Base-by-base conservation (phyloP, 163 green algal genomes). In the Chlorella variabilis region DNA sequence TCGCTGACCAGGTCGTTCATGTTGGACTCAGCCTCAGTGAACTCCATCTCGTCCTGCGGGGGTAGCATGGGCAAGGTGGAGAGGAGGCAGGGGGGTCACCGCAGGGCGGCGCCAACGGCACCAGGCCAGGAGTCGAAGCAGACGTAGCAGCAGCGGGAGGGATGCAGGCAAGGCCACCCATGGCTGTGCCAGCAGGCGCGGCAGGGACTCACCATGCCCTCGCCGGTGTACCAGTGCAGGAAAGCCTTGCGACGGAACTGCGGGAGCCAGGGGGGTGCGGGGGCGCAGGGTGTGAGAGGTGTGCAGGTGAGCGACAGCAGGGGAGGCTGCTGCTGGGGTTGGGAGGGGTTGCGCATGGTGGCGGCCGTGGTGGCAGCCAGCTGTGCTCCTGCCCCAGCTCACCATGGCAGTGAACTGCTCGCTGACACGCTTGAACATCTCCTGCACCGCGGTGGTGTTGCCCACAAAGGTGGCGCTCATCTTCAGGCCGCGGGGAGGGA, bases 351-450 rank as follows among this genome's bases (percentile, higher is more conserved):
- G 51, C 4, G 15, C 15, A n/a, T 8, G 9, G 21, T 31, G 51
- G 13, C 9, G 9, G 42, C 9, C 9, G 42, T 13, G 9, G n/a
- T n/a, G n/a, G n/a, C n/a, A n/a, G 13, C 51, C 18, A n/a, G 51
- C 51, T 25, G 51, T 25, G 51, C 51, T n/a, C 11, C 15, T 11
- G n/a, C n/a, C n/a, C n/a, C n/a, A n/a, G n/a, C 54, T 63, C 59
- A 67, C 59, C 97, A 99, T 99, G 84, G 96, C 95, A 41, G 96
- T 99, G 93, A 99, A 99, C 91, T 98, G 95, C 93, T 99, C 97
- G 59, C 86, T 95, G 71, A 99, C 96, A 68, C 97, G 94, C 95
- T 98, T 99, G 95, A 99, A 99, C 97, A 99, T 99, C 91, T 99
- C 96, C 90, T 99, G 96, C 85, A 99, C 96, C 77, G 97, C 97